Evolutionary conservation across 2,329 filamentous ascomycete species (phyloP).

Genomic region (Penicillium capsulatum): DNA sequence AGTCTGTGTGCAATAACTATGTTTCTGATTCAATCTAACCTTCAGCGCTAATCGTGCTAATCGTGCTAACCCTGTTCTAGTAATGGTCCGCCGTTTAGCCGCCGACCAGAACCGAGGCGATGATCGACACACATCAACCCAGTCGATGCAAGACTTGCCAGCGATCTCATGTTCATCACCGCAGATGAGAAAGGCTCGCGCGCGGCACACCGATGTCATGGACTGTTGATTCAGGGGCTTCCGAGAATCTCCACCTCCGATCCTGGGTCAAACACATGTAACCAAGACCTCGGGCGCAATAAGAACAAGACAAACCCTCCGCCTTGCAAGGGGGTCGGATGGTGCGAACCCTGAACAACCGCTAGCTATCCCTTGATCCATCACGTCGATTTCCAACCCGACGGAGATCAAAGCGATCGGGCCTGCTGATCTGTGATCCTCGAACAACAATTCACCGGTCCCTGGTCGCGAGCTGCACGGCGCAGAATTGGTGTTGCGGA

Average conservation of each 20-base stretch:
- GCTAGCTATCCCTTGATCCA: constrained; percentile 12
- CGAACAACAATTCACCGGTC: neutral
- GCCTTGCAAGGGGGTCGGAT: constrained; percentile 10
- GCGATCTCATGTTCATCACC: too few species aligned
- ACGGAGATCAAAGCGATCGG: constrained; percentile 5
- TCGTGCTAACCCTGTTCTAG: too few species aligned
- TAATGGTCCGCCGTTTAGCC: too few species aligned
- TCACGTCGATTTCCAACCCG: constrained; percentile 7
- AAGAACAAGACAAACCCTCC: neutral
- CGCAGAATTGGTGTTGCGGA: constrained; percentile 1
- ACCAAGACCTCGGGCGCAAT: neutral
- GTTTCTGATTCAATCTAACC: too few species aligned
- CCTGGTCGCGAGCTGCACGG: neutral
- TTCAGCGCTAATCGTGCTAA: too few species aligned
- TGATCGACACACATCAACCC: too few species aligned
- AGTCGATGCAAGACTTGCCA: too few species aligned
- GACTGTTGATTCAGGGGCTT: too few species aligned
- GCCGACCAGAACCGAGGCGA: too few species aligned
- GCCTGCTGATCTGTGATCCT: neutral
- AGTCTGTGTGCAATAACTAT: too few species aligned
- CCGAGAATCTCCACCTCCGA: neutral
- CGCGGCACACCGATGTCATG: too few species aligned
- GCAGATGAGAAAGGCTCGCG: too few species aligned
- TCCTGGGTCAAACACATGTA: neutral
- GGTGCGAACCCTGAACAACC: neutral